Evolutionary conservation across 1,139 yeast species (phyloP).

Genomic region (Geotrichum klebahnii): DNA sequence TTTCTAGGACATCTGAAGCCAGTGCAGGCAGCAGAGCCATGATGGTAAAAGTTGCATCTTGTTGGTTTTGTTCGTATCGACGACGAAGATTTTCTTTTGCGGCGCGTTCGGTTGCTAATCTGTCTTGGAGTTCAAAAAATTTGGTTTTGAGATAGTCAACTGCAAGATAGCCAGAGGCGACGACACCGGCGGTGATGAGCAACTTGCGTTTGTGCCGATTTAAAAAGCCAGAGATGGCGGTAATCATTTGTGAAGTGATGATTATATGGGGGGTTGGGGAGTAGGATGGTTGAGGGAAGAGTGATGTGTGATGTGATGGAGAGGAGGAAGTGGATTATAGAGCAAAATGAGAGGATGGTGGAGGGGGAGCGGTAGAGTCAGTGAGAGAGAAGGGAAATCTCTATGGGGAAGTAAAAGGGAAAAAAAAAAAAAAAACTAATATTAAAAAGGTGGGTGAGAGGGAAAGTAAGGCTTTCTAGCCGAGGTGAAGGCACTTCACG

Average conservation of each 20-base stretch:
- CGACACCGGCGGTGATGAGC: slow-evolving; percentile 53
- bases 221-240: slow-evolving; percentile 51
- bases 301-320: too few relatives aligned
- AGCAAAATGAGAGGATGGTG: too few relatives aligned
- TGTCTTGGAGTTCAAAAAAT: slow-evolving; percentile 62
- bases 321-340: too few relatives aligned
- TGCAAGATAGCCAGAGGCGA: slow-evolving; percentile 57
- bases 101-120: slow-evolving; percentile 67
- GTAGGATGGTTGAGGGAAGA: background rate
- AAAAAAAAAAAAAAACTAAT: too few relatives aligned
- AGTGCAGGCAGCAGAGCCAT: slow-evolving; percentile 79
- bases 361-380: too few relatives aligned
- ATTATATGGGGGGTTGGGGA: background rate
- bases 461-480: too few relatives aligned
- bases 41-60: slow-evolving; percentile 81
- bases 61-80: slow-evolving; percentile 85
- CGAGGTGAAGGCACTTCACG: too few relatives aligned
- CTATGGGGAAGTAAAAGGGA: too few relatives aligned
- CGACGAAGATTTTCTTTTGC: slow-evolving; percentile 56
- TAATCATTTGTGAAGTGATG: slow-evolving; percentile 42
- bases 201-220: slow-evolving; percentile 61
- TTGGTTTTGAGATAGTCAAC: slow-evolving; percentile 57
- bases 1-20: slow-evolving; percentile 57
- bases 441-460: too few relatives aligned
- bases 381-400: too few relatives aligned